Conservation (phyloP, 495 filamentous ascomycete species). For the Penicillium bialowiezense region DNA sequence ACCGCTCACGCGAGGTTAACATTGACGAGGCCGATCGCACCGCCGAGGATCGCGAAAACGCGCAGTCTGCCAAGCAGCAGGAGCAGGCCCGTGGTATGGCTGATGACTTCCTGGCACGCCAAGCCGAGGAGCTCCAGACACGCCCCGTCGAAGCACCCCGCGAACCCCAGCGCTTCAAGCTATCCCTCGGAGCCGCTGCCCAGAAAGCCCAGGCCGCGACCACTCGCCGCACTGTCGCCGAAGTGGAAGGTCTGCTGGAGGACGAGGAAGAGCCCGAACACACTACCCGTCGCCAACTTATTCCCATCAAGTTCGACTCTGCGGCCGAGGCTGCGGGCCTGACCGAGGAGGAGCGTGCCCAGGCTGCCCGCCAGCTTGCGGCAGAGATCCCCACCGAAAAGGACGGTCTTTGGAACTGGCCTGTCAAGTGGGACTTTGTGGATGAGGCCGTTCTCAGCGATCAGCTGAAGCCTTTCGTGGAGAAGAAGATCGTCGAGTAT, state of each 20-base stretch:
- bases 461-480: conserved; percentile 90
- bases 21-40: conserved; percentile 79
- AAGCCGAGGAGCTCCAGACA: conserved; percentile 77
- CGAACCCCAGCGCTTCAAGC: conserved; percentile 86
- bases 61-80: conserved; percentile 63
- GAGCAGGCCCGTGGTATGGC: conserved; percentile 84
- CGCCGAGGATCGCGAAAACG: conserved; percentile 71
- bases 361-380: conserved; percentile 75
- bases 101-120: conserved; percentile 86
- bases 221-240: conserved; percentile 79
- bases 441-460: conserved; percentile 80
- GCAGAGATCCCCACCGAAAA: conserved; percentile 86
- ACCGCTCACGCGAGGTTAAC: conserved; percentile 67
- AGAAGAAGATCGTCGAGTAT: conserved; percentile 97
- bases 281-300: conserved; percentile 72
- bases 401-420: conserved; percentile 86
- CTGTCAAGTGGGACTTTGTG: conserved; percentile 91
- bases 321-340: conserved; percentile 65
- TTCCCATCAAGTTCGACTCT: conserved; percentile 90
- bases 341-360: conserved; percentile 78
- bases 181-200: conserved; percentile 86
- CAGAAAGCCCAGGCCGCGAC: conserved; percentile 73
- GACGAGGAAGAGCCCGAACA: conserved; percentile 83
- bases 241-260: conserved; percentile 90
- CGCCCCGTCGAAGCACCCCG: conserved; percentile 49